Evolutionary conservation across 2,329 filamentous ascomycete genomes (phyloP), one percentile per base, ranked within the genome.

Genomic region (Didymellaceae sp.): DNA sequence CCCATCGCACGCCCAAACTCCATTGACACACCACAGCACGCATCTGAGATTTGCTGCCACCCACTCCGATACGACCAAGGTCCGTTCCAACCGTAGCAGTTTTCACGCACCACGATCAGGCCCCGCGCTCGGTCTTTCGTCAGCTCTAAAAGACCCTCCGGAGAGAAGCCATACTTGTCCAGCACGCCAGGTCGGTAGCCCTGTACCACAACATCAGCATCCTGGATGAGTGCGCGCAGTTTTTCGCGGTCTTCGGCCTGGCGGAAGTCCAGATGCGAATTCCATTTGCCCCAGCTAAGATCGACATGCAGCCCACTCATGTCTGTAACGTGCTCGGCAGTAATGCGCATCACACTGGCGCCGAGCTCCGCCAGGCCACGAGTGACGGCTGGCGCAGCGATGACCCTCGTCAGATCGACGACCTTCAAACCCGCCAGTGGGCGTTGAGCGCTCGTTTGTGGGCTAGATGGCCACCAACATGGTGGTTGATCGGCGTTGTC

Each of bases 41-140:
- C 75, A 59, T 82, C 79, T 22, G 73, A 75, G 45, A 82, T 81
- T 59, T 81, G 79, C 64, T 83, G 80, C 80, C 80, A 83, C 1
- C 80, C 80, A 28, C 70, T 76, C 4, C 80, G 67, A 22, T 75
- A 65, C 7, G 67, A 63, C 75, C 76, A 79, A 0, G 77, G 76
- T 0, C 80, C 80, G 40, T 80, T 58, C 72, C 75, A 82, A 0
- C 81, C 80, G 52, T 81, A 83, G 60, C 79, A 82, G 55, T 82
- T 82, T 66, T 82, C 80, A 3, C 76, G 66, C 3, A 78, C 75
- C 34, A 80, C 75, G 14, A 82, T 71, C 17, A 81, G 69, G 0
- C 78, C 78, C 17, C 72, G 63, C 2, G 67, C 71, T 7, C 78
- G 67, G 6, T 74, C 65, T 35, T 74, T 69, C 2, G 70, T 74